These are phyloP conservation scores for Lotus japonicus DNA, from an alignment of 306 rosid genomes.

Conservation along the genomic window DNA sequence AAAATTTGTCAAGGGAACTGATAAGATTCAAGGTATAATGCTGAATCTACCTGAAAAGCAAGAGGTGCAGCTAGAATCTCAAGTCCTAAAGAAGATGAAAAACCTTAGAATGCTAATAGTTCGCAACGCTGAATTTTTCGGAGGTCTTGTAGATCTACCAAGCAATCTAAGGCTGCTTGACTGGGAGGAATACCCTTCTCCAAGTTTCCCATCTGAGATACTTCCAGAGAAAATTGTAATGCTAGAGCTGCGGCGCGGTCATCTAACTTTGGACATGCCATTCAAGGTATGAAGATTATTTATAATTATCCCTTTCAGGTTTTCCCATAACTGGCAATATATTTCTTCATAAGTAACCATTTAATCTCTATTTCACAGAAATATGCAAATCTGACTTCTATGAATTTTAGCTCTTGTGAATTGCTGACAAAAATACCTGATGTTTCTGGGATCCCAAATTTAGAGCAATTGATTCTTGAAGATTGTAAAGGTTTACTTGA, in stretches of 20 bases:
- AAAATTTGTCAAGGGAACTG: constrained; percentile 14
- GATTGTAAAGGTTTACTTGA: constrained; percentile 23
- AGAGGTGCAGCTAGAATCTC: constrained; percentile 1
- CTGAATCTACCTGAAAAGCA: constrained; percentile 23
- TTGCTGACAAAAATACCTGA: constrained; percentile 22
- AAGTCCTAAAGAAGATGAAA: constrained; percentile 18
- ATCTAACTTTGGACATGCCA: constrained; percentile 17
- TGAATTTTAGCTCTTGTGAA: constrained; percentile 19
- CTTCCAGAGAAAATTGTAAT: constrained; percentile 22
- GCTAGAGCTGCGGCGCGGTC: constrained; percentile 23
- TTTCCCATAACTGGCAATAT: neutral
- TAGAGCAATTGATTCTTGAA: constrained; percentile 14
- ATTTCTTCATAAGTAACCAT: neutral
- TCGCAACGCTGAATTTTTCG: constrained; percentile 12
- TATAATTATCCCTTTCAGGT: neutral
- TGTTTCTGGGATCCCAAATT: constrained; percentile 24
- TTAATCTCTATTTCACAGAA: constrained; percentile 21
- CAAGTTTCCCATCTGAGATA: constrained; percentile 16
- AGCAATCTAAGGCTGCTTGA: constrained; percentile 24
- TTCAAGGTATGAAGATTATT: constrained; percentile 18
- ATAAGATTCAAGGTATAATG: constrained; percentile 30
- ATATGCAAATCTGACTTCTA: constrained; percentile 7
- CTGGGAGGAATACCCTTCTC: constrained; percentile 25
- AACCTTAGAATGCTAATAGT: constrained; percentile 31
- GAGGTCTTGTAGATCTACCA: constrained; percentile 18